A percentile compares a stretch with the other conserved stretches of the same genome.
Conservation (phyloP, 2,329 filamentous ascomycete species). For the Colletotrichum sp. region DNA sequence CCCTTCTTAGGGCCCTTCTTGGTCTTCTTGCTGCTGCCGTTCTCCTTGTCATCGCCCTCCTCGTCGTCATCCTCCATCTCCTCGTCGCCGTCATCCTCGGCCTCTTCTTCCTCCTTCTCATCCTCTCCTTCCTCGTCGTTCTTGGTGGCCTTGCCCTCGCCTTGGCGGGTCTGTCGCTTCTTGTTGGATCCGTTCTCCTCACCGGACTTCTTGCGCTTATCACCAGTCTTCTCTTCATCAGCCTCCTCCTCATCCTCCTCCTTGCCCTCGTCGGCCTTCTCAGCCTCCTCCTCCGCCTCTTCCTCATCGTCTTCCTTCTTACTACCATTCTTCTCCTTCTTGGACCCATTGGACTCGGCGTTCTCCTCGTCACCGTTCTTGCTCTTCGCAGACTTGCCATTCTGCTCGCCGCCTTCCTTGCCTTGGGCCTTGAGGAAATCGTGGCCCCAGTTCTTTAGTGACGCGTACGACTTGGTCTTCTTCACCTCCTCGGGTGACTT, state of each 20-base stretch:
- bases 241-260: conserved; percentile 22
- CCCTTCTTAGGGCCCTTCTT: conserved; percentile 41
- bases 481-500: conserved; percentile 50
- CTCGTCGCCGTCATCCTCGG: conserved; percentile 14
- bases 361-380: not conserved
- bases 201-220: conserved; percentile 14
- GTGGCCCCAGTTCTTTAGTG: conserved; percentile 68
- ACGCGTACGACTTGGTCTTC: conserved; percentile 59
- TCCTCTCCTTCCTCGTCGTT: conserved; percentile 10
- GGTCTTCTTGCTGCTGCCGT: conserved; percentile 15
- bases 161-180: conserved; percentile 25
- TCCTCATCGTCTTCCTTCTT: conserved; percentile 30
- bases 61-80: conserved; percentile 17
- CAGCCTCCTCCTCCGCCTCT: conserved; percentile 6
- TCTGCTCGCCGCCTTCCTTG: conserved; percentile 7
- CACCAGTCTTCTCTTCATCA: conserved; percentile 20
- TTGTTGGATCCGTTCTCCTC: conserved; percentile 25
- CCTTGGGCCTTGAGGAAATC: conserved; percentile 51
- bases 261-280: conserved; percentile 31
- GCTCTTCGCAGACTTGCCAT: not conserved
- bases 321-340: conserved; percentile 17
- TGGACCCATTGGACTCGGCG: conserved; percentile 7
- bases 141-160: conserved; percentile 23
- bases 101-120: conserved; percentile 15
- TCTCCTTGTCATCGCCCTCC: conserved; percentile 8